Evolutionary conservation across 495 filamentous ascomycete genomes (phyloP).

Genomic region (Tuber brumale): DNA sequence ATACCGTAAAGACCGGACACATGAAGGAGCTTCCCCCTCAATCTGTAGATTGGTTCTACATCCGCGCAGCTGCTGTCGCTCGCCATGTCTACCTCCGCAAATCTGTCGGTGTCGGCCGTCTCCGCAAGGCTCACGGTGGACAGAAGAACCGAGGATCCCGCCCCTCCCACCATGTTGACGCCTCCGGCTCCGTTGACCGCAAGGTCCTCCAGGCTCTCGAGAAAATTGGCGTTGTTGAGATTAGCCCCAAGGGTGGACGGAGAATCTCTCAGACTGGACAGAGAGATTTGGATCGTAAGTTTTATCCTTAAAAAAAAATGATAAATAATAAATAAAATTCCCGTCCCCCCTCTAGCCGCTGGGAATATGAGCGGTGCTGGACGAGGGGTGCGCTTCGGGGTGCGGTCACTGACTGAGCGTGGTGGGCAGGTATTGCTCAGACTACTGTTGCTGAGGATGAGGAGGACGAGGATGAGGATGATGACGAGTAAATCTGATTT

Average conservation of each 20-base stretch:
- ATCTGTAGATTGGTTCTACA: slow-evolving; percentile 98
- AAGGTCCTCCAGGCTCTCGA: slow-evolving; percentile 93
- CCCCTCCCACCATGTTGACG: slow-evolving; percentile 91
- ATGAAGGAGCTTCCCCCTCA: slow-evolving; percentile 96
- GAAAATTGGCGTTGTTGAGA: slow-evolving; percentile 98
- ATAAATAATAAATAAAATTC: background rate
- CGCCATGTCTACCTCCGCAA: slow-evolving; percentile 99
- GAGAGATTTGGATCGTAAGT: slow-evolving; percentile 90
- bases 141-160: slow-evolving; percentile 93
- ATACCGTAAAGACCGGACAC: slow-evolving; percentile 95
- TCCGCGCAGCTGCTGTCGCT: slow-evolving; percentile 89
- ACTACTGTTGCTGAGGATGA: slow-evolving; percentile 30
- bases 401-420: slow-evolving; percentile 28
- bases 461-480: slow-evolving; percentile 27
- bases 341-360: slow-evolving; percentile 43
- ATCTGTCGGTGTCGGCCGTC: slow-evolving; percentile 92
- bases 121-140: slow-evolving; percentile 82
- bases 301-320: background rate
- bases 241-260: slow-evolving; percentile 95
- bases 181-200: slow-evolving; percentile 87
- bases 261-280: slow-evolving; percentile 94
- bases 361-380: slow-evolving; percentile 43
- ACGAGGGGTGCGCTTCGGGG: slow-evolving; percentile 42
- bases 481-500: slow-evolving; percentile 4
- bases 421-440: slow-evolving; percentile 33